Conservation (phyloP, 1,284 basidiomycete species). For the Ustilago xerochloae region DNA sequence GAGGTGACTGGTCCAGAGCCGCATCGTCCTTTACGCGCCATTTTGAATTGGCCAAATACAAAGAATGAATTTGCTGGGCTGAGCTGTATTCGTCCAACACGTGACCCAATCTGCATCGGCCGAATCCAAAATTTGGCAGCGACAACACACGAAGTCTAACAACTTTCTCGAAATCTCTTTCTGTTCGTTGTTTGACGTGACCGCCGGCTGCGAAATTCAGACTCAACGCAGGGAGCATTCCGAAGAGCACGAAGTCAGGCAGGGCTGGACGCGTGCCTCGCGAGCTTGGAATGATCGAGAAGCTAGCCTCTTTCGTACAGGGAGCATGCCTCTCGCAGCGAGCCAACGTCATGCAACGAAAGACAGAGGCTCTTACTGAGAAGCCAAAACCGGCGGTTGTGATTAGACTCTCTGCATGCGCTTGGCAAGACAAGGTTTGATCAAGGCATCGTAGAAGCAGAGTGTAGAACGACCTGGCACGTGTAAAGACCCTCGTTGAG, state of each 20-base stretch:
- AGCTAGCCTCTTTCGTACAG: not conserved
- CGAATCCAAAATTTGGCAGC: too few relatives aligned
- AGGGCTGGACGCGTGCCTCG: not conserved
- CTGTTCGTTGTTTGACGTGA: not conserved
- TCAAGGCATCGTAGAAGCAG: not conserved
- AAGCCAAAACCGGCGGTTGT: not conserved
- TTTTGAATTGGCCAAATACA: too few relatives aligned
- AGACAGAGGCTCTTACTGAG: too few relatives aligned
- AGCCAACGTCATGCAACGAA: too few relatives aligned
- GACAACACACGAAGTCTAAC: too few relatives aligned
- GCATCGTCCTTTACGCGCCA: too few relatives aligned
- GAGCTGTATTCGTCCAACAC: too few relatives aligned
- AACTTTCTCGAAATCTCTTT: too few relatives aligned
- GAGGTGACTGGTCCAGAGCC: too few relatives aligned
- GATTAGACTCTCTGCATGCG: not conserved
- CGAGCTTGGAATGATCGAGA: not conserved
- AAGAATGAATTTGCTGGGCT: too few relatives aligned
- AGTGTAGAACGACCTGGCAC: not conserved
- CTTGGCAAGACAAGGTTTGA: not conserved
- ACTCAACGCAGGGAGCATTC: not conserved
- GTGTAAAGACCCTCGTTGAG: constrained; percentile 7
- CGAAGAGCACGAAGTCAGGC: not conserved
- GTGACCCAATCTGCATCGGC: too few relatives aligned
- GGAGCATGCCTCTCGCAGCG: not conserved
- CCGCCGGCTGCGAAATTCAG: not conserved